These are phyloP conservation scores for Phytophthora hibernalis DNA, from an alignment of 352 stramenopile genomes.

Conservation along the genomic window DNA sequence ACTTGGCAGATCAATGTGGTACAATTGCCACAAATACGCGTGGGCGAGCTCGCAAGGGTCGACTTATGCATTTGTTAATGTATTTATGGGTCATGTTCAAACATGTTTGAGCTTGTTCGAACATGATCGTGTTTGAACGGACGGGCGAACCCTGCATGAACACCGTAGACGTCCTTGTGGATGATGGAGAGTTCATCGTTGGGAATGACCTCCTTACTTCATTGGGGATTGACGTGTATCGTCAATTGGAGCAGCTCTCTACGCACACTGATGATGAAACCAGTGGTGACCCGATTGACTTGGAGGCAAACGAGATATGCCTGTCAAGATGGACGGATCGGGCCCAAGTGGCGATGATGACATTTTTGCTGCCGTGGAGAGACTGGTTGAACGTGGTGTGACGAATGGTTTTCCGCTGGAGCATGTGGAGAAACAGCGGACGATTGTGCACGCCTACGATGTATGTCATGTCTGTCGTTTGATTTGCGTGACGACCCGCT, in stretches of 20 bases:
- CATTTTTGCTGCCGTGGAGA: background rate
- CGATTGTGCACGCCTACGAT: background rate
- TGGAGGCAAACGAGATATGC: conserved; percentile 1
- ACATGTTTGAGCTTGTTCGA: too few species aligned
- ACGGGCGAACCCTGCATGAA: too few species aligned
- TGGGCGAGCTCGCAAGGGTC: too few species aligned
- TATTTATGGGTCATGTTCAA: too few species aligned
- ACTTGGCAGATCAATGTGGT: too few species aligned
- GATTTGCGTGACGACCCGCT: conserved; percentile 11
- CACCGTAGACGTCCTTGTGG: background rate
- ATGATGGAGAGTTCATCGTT: conserved; percentile 4
- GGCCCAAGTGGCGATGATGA: background rate
- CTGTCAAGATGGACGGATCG: background rate
- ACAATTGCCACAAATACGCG: too few species aligned
- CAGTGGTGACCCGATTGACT: conserved; percentile 4
- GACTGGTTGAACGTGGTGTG: conserved; percentile 3
- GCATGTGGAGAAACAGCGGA: background rate
- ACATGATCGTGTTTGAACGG: too few species aligned
- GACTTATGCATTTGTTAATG: too few species aligned
- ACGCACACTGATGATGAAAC: background rate
- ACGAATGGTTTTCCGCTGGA: conserved; percentile 11
- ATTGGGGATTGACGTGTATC: background rate
- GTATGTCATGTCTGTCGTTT: background rate
- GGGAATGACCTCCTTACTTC: background rate
- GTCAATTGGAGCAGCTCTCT: conserved; percentile 13